phyloP scores from a whole-genome alignment of 2,329 filamentous ascomycete species.

The Ophiostoma ips region DNA sequence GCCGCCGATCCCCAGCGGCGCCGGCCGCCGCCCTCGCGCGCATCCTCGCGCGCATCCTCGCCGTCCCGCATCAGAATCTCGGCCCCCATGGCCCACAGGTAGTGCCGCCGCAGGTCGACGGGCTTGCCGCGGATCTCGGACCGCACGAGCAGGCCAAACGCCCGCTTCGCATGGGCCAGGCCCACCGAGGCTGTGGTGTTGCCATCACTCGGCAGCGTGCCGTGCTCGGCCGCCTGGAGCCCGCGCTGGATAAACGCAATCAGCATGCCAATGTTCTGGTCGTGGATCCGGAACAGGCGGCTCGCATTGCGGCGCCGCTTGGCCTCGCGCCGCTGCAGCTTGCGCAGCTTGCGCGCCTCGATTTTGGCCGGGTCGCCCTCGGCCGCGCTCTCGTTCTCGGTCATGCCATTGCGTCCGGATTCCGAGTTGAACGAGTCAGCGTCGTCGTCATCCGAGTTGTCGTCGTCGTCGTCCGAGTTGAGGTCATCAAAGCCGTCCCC shows the following conservation, averaged over 20 bases:
- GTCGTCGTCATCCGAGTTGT: neutral
- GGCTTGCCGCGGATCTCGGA: conserved; percentile 32
- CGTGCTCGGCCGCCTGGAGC: conserved; percentile 32
- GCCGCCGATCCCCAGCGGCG: conserved; percentile 29
- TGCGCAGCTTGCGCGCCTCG: conserved; percentile 3
- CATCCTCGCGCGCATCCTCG: conserved; percentile 16
- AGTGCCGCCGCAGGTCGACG: conserved; percentile 55
- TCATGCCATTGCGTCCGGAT: too few species aligned
- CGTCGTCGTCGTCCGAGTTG: conserved; percentile 4
- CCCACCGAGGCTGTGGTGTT: neutral
- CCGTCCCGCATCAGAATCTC: conserved; percentile 62
- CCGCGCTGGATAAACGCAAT: conserved; percentile 58
- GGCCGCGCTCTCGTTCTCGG: neutral
- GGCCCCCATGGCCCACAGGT: conserved; percentile 71
- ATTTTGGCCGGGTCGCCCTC: neutral
- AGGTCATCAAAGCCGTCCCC: conserved; percentile 10
- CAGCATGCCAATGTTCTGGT: conserved; percentile 50
- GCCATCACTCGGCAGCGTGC: neutral
- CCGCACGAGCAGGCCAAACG: conserved; percentile 61
- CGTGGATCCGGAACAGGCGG: conserved; percentile 13
- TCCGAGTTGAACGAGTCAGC: neutral
- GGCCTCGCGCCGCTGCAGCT: conserved; percentile 2
- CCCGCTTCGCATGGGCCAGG: conserved; percentile 55
- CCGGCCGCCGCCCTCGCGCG: neutral
- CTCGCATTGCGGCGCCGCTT: conserved; percentile 23